Conservation (phyloP, 1,284 basidiomycete genomes). For the Cerioporus squamosus region DNA sequence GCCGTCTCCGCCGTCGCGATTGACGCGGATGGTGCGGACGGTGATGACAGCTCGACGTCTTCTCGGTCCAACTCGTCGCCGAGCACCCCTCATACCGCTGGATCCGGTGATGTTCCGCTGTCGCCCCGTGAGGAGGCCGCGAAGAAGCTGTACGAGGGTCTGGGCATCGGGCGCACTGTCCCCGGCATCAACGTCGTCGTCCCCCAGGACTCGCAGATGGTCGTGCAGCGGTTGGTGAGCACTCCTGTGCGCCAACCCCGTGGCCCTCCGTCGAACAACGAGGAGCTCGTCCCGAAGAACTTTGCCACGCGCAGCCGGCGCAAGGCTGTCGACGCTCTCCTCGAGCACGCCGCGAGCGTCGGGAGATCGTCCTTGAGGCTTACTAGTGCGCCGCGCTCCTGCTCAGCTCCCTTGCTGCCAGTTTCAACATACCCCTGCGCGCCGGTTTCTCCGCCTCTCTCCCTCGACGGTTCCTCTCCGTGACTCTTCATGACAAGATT, state of each 20-base stretch:
- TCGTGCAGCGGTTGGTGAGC: slow-evolving; percentile 60
- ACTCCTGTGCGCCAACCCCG: slow-evolving; percentile 82
- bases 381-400: slow-evolving; percentile 46
- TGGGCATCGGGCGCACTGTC: slow-evolving; percentile 72
- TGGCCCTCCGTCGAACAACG: slow-evolving; percentile 84
- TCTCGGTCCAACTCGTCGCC: slow-evolving; percentile 61
- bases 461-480: slow-evolving; percentile 5
- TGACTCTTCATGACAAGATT: slow-evolving; percentile 18
- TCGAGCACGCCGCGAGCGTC: slow-evolving; percentile 72
- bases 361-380: slow-evolving; percentile 54
- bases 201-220: slow-evolving; percentile 30
- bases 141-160: slow-evolving; percentile 83
- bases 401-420: background rate
- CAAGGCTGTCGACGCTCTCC: slow-evolving; percentile 78
- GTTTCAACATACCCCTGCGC: background rate
- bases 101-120: slow-evolving; percentile 59
- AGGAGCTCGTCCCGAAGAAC: slow-evolving; percentile 88
- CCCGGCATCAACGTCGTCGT: slow-evolving; percentile 41
- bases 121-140: slow-evolving; percentile 80
- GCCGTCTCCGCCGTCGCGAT: slow-evolving; percentile 63
- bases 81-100: slow-evolving; percentile 73
- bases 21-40: slow-evolving; percentile 53
- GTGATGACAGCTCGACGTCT: slow-evolving; percentile 57
- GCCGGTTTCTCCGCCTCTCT: background rate
- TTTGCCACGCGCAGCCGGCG: slow-evolving; percentile 83